Evolutionary conservation across 2,329 filamentous ascomycete genomes (phyloP).

Genomic region (Microcyclospora tardicrescens): DNA sequence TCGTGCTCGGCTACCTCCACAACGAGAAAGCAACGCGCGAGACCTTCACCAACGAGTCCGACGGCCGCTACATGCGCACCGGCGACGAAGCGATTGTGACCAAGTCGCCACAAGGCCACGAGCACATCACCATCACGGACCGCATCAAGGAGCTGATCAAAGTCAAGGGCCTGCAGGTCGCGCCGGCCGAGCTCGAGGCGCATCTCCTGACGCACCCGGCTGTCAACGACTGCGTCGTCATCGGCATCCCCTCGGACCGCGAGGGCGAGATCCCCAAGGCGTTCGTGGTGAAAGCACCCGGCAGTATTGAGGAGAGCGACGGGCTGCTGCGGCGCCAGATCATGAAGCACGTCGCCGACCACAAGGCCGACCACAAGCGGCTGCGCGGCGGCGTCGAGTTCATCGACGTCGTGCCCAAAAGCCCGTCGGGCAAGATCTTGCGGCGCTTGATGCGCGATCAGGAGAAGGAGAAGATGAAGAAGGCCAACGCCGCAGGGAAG

Average conservation of each 20-base stretch:
- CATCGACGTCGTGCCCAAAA: constrained; percentile 46
- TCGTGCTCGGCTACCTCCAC: constrained; percentile 74
- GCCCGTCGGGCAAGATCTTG: constrained; percentile 50
- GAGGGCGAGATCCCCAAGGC: constrained; percentile 53
- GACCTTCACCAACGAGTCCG: constrained; percentile 54
- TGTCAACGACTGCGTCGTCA: constrained; percentile 69
- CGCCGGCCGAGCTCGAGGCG: constrained; percentile 70
- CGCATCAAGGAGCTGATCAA: constrained; percentile 52
- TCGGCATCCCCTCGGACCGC: constrained; percentile 53
- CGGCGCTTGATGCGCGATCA: constrained; percentile 55
- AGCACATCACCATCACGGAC: constrained; percentile 78
- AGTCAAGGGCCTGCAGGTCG: constrained; percentile 62
- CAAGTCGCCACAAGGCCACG: constrained; percentile 50
- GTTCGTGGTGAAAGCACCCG: constrained; percentile 46
- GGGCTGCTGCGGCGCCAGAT: constrained; percentile 38
- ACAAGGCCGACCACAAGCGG: constrained; percentile 52
- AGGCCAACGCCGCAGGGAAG: constrained; percentile 31
- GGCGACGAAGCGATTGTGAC: constrained; percentile 71
- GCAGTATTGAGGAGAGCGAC: constrained; percentile 35
- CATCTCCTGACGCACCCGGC: constrained; percentile 61
- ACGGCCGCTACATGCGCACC: constrained; percentile 56
- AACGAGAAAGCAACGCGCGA: constrained; percentile 64
- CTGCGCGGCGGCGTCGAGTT: constrained; percentile 48
- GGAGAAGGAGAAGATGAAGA: constrained; percentile 55
- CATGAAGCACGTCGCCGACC: constrained; percentile 44